Evolutionary conservation across 2,329 filamentous ascomycete species (phyloP), one percentile per base, ranked within the genome.

Genomic region (Metarhizium rileyi): DNA sequence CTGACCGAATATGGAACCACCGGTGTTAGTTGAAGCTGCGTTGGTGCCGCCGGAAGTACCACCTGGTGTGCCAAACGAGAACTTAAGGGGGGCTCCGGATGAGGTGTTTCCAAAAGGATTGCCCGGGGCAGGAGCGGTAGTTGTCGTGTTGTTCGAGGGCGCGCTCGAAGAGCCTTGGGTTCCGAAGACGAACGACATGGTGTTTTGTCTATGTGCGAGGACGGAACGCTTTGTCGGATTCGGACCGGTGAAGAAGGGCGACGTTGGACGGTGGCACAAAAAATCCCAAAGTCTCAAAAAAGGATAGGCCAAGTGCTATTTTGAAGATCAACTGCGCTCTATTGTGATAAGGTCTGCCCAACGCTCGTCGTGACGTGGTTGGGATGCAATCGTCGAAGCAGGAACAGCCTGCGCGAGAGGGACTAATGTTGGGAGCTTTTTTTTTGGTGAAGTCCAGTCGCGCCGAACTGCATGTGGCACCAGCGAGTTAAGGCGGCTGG

Each of bases 161-260:
- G 61, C 64, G 56, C 60, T 54, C 53, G 66, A 66, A 33, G 65
- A 61, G 63, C 58, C 55, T 51, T 59, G 52, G 49, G 60, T 56
- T 53, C 63, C 61, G 57, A 73, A 71, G 51, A 30, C 66, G 62
- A 72, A 71, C 35, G 66, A 61, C 69, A 72, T 72, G 52, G 50
- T 60, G 53, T 14, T 41, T 48, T 47, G n/a, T 9, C 22, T 43
- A 25, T 26, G 20, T n/a, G 42, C n/a, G 41, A 33, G 26, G 35
- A 22, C 46, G n/a, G 40, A 36, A 10, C 27, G 49, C 35, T 20
- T 23, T 22, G 43, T 28, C 9, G 41, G 7, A n/a, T 49, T 22
- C 30, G 30, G 14, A 26, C 28, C 27, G 23, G 23, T 12, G 33
- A 7, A 23, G 20, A 12, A 51, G 35, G 22, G 50, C 18, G 30